Evolutionary conservation across 202 grass and related monocot species (phyloP), one percentile per base, ranked within the genome.

Genomic region (Digitaria exilis): DNA sequence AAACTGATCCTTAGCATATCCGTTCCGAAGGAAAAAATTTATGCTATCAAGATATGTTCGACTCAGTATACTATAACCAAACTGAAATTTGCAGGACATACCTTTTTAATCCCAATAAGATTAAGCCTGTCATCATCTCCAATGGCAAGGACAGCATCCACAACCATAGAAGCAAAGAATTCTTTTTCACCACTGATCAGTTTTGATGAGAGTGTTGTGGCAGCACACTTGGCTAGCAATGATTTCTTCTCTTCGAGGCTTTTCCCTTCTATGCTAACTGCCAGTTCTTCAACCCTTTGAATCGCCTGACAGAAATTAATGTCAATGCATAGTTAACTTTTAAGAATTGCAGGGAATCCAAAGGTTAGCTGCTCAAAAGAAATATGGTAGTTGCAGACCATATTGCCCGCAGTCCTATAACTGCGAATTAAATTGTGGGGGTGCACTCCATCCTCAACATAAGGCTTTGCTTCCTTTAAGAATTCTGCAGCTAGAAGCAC

Each of bases 381-480:
- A 62, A 87, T 4, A 54, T 60, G n/a, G 14, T 61, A 22, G 4
- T 56, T 58, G 80, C 87, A 34, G 7, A 98, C 93, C 89, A 98
- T 81, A 72, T 62, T 75, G 44, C 84, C 85, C 3, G 93, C 93
- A 34, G 55, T 87, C 60, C 96, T 92, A 62, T 95, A 98, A 60
- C 93, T 98, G 71, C 91, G 85, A 75, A 95, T 98, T 61, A 95
- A 80, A 91, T 75, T 95, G 60, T 95, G 96, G 5, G 93, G 81
- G 51, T 98, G 96, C 70, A 98, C 93, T 85, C 93, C 96, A 76
- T 98, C 96, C 81, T 98, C 96, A 71, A 98, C 72, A n/a, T 93
- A 98, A 84, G 96, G 96, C 82, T 98, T 98, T 71, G 93, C 96
- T 85, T 98, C 96, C 78, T 85, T 98, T 14, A 95, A 73, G 66